phyloP scores from a whole-genome alignment of 2,329 filamentous ascomycete genomes.

The Stemphylium beticola region DNA sequence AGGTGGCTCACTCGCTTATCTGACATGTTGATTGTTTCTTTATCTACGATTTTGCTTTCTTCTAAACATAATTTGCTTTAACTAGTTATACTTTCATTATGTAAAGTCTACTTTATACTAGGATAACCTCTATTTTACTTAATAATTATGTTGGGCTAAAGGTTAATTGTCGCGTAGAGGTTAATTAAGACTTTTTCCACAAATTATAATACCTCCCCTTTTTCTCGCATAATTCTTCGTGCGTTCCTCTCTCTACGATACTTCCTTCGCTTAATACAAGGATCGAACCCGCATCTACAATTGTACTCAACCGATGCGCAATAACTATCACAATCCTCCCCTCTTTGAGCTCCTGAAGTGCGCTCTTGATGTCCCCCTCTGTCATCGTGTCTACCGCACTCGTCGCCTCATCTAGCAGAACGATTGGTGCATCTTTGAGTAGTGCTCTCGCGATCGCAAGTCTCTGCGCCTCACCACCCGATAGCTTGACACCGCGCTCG shows the following conservation, averaged over 20 bases:
- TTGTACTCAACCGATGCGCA: conserved; percentile 79
- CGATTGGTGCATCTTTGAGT: conserved; percentile 76
- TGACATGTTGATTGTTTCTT: too few species aligned
- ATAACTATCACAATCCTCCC: conserved; percentile 69
- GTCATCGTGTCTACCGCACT: conserved; percentile 77
- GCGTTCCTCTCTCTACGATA: conserved; percentile 17
- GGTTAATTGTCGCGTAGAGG: too few species aligned
- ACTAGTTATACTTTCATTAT: too few species aligned
- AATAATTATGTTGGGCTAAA: too few species aligned
- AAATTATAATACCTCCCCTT: neutral
- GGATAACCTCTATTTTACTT: too few species aligned
- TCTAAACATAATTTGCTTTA: too few species aligned
- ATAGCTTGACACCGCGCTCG: conserved; percentile 52
- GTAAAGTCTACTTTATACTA: too few species aligned
- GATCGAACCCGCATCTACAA: conserved; percentile 71
- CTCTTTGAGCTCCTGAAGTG: conserved; percentile 60
- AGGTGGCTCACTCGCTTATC: too few species aligned
- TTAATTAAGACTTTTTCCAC: neutral
- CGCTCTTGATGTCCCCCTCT: conserved; percentile 67
- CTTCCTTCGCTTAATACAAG: conserved; percentile 12
- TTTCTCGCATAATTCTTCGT: conserved; percentile 4
- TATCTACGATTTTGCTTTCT: too few species aligned
- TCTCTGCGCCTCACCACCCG: conserved; percentile 68
- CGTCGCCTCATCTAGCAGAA: conserved; percentile 85
- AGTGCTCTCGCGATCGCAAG: conserved; percentile 74